A percentile compares a stretch with the other conserved stretches of the same genome.
These are phyloP conservation scores for Calocera cornea DNA, from an alignment of 768 basidiomycete genomes.

Conservation along the genomic window DNA sequence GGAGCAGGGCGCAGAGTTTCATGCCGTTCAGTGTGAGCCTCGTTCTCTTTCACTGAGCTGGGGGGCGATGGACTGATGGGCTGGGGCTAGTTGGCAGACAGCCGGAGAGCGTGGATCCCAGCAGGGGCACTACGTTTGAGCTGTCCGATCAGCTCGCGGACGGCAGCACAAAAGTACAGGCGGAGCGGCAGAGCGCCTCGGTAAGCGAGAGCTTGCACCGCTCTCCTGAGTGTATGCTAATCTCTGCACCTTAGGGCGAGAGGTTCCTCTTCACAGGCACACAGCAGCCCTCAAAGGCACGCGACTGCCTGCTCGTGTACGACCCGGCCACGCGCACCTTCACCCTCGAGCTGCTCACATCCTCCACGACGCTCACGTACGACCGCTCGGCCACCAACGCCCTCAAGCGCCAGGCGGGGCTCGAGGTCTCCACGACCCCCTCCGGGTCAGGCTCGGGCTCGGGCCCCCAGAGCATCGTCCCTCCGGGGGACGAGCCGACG, in stretches of 20 bases:
- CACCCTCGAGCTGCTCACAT: not conserved
- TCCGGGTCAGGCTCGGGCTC: not conserved
- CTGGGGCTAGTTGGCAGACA: not conserved
- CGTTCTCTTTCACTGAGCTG: not conserved
- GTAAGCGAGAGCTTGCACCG: not conserved
- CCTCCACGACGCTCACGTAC: not conserved
- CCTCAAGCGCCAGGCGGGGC: not conserved
- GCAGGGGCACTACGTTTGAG: not conserved
- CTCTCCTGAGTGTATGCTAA: not conserved
- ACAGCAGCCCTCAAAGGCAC: not conserved
- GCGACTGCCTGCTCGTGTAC: not conserved
- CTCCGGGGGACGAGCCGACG: not conserved
- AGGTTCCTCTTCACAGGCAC: not conserved
- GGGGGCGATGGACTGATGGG: not conserved
- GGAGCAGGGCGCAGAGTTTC: not conserved
- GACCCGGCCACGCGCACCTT: not conserved
- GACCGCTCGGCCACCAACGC: not conserved
- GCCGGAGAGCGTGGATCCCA: not conserved
- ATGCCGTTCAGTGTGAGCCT: not conserved
- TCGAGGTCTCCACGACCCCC: not conserved
- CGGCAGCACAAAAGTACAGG: not conserved
- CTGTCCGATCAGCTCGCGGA: not conserved
- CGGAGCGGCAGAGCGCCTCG: not conserved
- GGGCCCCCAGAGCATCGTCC: not conserved
- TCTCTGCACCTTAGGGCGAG: not conserved